Evolutionary conservation across 495 filamentous ascomycete species (phyloP), one percentile per base, ranked within the genome.

Genomic region (Recurvomyces mirabilis): DNA sequence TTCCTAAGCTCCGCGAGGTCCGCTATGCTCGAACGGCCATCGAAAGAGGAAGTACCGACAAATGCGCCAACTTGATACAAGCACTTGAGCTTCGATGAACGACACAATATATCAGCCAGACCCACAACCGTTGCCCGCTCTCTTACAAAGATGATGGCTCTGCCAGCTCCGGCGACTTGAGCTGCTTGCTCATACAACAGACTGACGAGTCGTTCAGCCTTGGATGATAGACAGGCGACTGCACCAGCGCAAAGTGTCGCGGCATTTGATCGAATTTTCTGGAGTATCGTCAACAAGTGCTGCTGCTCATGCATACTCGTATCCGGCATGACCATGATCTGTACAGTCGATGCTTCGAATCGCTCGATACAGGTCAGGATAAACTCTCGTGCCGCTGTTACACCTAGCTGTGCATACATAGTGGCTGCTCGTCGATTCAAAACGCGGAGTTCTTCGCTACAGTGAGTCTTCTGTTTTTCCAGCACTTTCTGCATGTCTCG

Each of bases 91-190:
- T 53, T 49, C 4, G 82, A 73, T 54, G 87, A 75, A 0, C 65
- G 48, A 0, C 74, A 72, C 0, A 95, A 55, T 2, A 94, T 59
- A 17, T 79, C 67, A 5, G 75, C 66, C 24, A 95, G 59, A 5
- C 86, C 72, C 4, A 70, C 68, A 14, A 83, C 84, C 1, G 75
- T 79, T 5, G 76, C 78, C 38, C 87, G 59, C 52, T 88, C 79
- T 41, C 78, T 66, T 6, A 78, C 85, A 51, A 98, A 98, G 1
- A 95, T 64, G 6, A 98, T 72, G 0, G 84, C 82, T 0, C 22
- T 42, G 3, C 15, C 39, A 18, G 20, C 17, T 15, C 76, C 72
- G 18, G 81, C 76, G 0, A 65, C 62, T 9, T 65, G 60, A 1
- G 51, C 43, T 4, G 72, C 52, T 23, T 67, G 62, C 6, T 53